These are phyloP conservation scores for Tolypocladium ophioglossoides DNA, from an alignment of 2,329 filamentous ascomycete species.

Conservation along the genomic window DNA sequence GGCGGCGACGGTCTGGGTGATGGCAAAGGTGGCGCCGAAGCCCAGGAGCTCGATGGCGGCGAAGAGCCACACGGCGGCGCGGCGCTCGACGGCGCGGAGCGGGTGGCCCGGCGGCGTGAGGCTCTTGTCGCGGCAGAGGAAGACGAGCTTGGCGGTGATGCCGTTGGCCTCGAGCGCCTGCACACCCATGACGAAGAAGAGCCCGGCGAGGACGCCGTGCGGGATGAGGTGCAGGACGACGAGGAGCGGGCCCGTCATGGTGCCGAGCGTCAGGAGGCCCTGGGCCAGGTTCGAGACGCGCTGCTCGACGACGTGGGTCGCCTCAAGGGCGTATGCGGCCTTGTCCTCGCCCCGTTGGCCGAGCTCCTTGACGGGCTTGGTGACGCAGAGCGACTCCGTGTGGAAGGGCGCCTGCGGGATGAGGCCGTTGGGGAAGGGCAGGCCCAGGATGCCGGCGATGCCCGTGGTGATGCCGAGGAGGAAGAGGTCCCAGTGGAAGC, in stretches of 20 bases:
- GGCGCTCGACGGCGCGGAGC: slow-evolving; percentile 49
- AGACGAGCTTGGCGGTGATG: slow-evolving; percentile 65
- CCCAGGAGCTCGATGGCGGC: slow-evolving; percentile 57
- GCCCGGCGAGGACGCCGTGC: slow-evolving; percentile 66
- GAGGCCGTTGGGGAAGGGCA: slow-evolving; percentile 74
- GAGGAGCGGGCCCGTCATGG: slow-evolving; percentile 67
- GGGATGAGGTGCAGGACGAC: slow-evolving; percentile 68
- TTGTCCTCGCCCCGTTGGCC: slow-evolving; percentile 46
- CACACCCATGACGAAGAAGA: slow-evolving; percentile 79
- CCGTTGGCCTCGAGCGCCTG: slow-evolving; percentile 69
- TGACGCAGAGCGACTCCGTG: slow-evolving; percentile 68
- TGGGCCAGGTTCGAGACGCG: slow-evolving; percentile 69
- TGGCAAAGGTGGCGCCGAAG: slow-evolving; percentile 70
- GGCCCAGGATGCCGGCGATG: slow-evolving; percentile 62
- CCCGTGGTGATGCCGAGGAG: slow-evolving; percentile 70
- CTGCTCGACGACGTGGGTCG: slow-evolving; percentile 64
- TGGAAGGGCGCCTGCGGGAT: slow-evolving; percentile 80
- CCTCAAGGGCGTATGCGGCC: slow-evolving; percentile 40
- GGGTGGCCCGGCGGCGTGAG: slow-evolving; percentile 52
- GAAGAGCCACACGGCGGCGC: slow-evolving; percentile 59
- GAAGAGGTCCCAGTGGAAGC: slow-evolving; percentile 81
- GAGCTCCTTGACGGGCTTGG: slow-evolving; percentile 37
- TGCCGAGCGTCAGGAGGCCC: slow-evolving; percentile 66
- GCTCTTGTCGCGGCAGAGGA: slow-evolving; percentile 51
- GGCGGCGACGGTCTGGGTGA: slow-evolving; percentile 73